Evolutionary conservation across 2,329 filamentous ascomycete species (phyloP), one percentile per base, ranked within the genome.

Genomic region (Arachnomyces sp.): DNA sequence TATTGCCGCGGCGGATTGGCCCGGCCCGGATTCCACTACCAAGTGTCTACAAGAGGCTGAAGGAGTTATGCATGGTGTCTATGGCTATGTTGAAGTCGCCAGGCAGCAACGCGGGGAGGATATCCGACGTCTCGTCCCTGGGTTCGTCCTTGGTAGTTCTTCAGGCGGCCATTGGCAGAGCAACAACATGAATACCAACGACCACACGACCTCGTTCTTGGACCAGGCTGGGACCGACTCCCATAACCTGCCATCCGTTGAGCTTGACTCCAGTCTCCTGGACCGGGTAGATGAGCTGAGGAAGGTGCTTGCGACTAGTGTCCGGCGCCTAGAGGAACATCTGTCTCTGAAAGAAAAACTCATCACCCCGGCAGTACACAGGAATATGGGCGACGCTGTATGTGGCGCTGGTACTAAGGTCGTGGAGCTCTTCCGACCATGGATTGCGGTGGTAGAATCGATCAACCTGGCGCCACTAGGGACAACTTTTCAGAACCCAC

Each of bases 21-120:
- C 90, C 7, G 88, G 90, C 40, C 82, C 86, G 12, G 92, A 98
- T 62, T 93, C 90, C 1, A 85, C 90, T 45, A 83, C 92, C 40
- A 98, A 98, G 61, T 98, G 92, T 56, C 66, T 96, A 49, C 87
- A 93, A 59, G 92, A 98, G 67, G 92, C 92, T n/a, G 92, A 98
- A 47, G 92, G 92, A 35, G 89, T 98, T 15, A 74, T 96, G 42
- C 77, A 92, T 40, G 90, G 90, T 4, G 90, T 98, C 4, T 95
- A 89, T 61, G 92, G 87, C 57, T 98, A 95, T 61, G 90, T 96
- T 28, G 90, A 96, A 59, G 86, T 96, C 34, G 92, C 92, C 12
- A 80, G 87, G 51, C 86, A 94, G 60, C 92, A 96, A 61, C 77
- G 89, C 42, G 90, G 90, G 42, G 90, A 95, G 57, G 85, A 92